These are phyloP conservation scores for Pleurostoma richardsiae DNA, from an alignment of 2,329 filamentous ascomycete species.

Conservation along the genomic window DNA sequence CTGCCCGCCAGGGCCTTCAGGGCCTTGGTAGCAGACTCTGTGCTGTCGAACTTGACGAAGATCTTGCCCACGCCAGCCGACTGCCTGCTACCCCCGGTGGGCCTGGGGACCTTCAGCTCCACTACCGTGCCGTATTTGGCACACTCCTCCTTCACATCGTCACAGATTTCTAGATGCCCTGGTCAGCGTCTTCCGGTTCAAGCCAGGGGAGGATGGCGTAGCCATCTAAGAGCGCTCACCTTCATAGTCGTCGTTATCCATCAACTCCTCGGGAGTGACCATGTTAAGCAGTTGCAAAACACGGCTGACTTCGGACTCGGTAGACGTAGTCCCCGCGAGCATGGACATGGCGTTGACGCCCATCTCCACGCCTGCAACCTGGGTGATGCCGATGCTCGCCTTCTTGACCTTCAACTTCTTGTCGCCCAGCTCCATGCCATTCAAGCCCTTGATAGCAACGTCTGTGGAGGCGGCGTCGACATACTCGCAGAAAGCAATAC, in stretches of 20 bases:
- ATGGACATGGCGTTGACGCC: conserved; percentile 97
- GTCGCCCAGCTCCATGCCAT: conserved; percentile 90
- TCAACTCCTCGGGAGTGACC: conserved; percentile 92
- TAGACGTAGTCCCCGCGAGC: conserved; percentile 83
- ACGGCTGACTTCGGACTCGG: conserved; percentile 71
- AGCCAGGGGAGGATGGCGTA: not conserved
- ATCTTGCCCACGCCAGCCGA: conserved; percentile 94
- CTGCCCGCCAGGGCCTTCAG: conserved; percentile 85
- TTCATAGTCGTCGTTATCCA: conserved; percentile 93
- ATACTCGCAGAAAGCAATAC: conserved; percentile 96
- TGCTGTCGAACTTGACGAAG: conserved; percentile 84
- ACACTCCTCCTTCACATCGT: conserved; percentile 92
- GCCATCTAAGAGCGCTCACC: conserved; percentile 46
- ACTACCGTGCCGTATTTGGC: conserved; percentile 80
- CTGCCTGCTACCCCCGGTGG: conserved; percentile 75
- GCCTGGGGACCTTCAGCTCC: conserved; percentile 90
- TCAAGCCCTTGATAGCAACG: conserved; percentile 83
- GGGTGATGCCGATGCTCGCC: conserved; percentile 90
- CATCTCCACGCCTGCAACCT: conserved; percentile 87
- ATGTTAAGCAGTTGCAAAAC: conserved; percentile 96
- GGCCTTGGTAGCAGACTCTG: conserved; percentile 76
- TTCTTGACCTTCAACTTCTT: conserved; percentile 79
- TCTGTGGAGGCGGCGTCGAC: conserved; percentile 71
- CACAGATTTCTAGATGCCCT: conserved; percentile 79
- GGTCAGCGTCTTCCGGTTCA: not conserved